phyloP scores from a whole-genome alignment of 108 stramenopile species.

The Bacterosira constricta region DNA sequence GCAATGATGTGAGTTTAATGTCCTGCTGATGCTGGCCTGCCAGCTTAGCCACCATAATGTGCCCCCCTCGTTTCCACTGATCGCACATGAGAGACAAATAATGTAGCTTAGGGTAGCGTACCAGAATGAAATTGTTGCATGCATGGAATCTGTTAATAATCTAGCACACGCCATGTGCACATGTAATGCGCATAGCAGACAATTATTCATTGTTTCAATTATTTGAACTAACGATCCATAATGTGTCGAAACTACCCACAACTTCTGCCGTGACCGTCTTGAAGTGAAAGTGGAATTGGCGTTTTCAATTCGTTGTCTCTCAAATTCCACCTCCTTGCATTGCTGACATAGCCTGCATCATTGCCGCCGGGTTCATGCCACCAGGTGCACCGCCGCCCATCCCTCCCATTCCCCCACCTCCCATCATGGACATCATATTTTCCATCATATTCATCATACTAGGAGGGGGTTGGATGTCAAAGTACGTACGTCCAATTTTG shows the following conservation, averaged over 20 bases:
- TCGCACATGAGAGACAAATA: no score
- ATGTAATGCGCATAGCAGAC: no score
- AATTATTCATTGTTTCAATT: no score
- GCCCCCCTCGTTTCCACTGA: no score
- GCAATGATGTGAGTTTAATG: no score
- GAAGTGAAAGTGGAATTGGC: neutral
- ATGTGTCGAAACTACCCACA: neutral
- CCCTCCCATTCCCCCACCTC: constrained; percentile 54
- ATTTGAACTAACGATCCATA: no score
- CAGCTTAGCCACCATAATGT: no score
- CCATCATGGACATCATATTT: constrained; percentile 86
- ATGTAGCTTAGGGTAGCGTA: no score
- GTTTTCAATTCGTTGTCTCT: neutral
- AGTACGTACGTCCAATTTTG: constrained; percentile 89
- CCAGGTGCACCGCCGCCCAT: constrained; percentile 44
- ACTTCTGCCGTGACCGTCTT: neutral
- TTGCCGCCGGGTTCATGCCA: constrained; percentile 80
- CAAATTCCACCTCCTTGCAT: constrained; percentile 51
- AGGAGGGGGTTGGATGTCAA: constrained; percentile 89
- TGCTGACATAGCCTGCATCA: constrained; percentile 82
- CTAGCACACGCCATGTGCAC: no score
- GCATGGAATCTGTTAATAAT: no score
- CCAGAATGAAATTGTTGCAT: no score
- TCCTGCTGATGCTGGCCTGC: no score
- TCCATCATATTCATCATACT: constrained; percentile 90